A percentile compares a stretch with the other conserved stretches of the same genome.
phyloP scores from a whole-genome alignment of 2,329 filamentous ascomycete species.

The Grosmannia serpens region DNA sequence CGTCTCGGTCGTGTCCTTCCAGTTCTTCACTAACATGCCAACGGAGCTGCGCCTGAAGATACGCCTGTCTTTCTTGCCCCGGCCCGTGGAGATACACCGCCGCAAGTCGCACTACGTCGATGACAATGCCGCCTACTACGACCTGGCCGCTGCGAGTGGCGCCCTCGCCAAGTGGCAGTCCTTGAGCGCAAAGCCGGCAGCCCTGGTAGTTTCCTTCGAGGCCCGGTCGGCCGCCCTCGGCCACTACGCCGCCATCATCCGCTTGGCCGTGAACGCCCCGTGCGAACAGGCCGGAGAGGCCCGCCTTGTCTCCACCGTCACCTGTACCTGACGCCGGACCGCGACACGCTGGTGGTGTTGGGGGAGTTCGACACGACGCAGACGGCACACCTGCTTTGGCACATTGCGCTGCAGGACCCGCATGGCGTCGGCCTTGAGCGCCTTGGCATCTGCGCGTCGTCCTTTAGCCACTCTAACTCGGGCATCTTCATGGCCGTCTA shows the following conservation, averaged over 20 bases:
- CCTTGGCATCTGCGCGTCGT: too few species aligned
- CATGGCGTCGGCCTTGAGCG: too few species aligned
- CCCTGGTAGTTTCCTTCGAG: constrained; percentile 20
- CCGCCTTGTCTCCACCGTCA: too few species aligned
- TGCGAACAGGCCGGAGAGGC: not conserved
- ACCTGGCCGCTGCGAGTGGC: too few species aligned
- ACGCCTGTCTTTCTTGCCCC: not conserved
- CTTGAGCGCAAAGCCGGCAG: not conserved
- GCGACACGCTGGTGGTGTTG: too few species aligned
- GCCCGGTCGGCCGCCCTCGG: constrained; percentile 19
- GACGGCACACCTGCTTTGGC: too few species aligned
- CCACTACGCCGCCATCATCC: not conserved
- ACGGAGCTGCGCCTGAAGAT: not conserved
- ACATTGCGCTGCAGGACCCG: too few species aligned
- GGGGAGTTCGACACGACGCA: too few species aligned
- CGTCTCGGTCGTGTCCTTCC: too few species aligned
- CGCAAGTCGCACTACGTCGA: not conserved
- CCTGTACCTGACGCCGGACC: too few species aligned
- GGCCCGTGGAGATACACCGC: too few species aligned
- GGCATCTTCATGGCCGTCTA: not conserved
- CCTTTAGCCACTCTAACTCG: too few species aligned
- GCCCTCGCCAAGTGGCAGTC: not conserved
- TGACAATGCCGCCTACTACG: not conserved
- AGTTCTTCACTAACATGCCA: not conserved
- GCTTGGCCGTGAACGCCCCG: not conserved